phyloP scores from a whole-genome alignment of 495 filamentous ascomycete species.

The Hapsidospora chrysogenum region DNA sequence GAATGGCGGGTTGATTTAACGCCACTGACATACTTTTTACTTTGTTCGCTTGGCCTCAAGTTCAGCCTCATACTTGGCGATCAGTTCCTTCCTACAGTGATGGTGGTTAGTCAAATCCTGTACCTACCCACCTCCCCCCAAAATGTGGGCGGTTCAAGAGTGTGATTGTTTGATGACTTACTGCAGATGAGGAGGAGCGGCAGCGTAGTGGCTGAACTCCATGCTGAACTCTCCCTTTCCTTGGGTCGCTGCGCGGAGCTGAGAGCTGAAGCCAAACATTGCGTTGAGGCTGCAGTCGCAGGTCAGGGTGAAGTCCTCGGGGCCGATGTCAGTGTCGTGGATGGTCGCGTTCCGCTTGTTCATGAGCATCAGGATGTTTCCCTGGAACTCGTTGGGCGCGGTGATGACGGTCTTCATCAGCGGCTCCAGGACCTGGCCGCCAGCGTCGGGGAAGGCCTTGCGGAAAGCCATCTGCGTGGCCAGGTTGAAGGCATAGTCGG shows the following conservation, averaged over 20 bases:
- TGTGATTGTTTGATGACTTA: conserved; percentile 24
- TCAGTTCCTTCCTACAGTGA: conserved; percentile 56
- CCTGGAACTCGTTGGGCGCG: conserved; percentile 95
- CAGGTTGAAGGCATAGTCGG: conserved; percentile 95
- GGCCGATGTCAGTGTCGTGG: conserved; percentile 85
- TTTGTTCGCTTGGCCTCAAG: conserved; percentile 48
- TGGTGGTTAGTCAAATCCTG: conserved; percentile 3
- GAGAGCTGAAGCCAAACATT: conserved; percentile 93
- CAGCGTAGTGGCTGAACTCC: conserved; percentile 94
- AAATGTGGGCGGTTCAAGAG: no score
- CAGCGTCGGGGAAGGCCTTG: conserved; percentile 70
- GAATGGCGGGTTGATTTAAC: no score
- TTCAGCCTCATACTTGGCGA: conserved; percentile 77
- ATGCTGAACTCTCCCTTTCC: conserved; percentile 98
- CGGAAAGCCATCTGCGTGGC: conserved; percentile 95
- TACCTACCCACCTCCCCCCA: no score
- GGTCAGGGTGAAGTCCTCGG: conserved; percentile 88
- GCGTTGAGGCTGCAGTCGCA: conserved; percentile 85
- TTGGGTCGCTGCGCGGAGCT: conserved; percentile 86
- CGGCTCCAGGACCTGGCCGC: conserved; percentile 76
- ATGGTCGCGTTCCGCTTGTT: conserved; percentile 96
- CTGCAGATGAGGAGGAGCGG: conserved; percentile 80
- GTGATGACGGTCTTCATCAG: conserved; percentile 97
- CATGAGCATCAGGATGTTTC: conserved; percentile 80
- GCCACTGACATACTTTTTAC: conserved; percentile 7